These are phyloP conservation scores for Hymenoscyphus infarciens DNA, from an alignment of 2,329 filamentous ascomycete genomes.

Conservation along the genomic window DNA sequence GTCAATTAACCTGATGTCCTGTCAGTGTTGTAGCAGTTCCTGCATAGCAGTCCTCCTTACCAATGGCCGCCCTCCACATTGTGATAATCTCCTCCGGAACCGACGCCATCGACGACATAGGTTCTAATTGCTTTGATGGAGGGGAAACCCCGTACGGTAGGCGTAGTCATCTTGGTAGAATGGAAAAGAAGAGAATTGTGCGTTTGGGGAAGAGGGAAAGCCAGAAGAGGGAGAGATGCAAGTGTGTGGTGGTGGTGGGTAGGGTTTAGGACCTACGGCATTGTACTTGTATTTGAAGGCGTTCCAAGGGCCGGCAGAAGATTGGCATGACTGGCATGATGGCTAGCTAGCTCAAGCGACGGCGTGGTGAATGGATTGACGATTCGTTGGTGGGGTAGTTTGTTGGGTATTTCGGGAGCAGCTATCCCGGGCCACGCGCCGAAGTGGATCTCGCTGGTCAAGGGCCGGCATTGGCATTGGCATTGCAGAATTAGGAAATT, in stretches of 20 bases:
- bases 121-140: conserved; percentile 73
- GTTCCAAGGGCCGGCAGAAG: conserved; percentile 1
- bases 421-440: conserved; percentile 19
- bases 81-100: conserved; percentile 77
- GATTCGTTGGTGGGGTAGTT: conserved; percentile 19
- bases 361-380: background rate
- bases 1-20: conserved; percentile 76
- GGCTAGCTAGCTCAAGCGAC: too few relatives aligned
- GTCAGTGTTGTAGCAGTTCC: conserved; percentile 35
- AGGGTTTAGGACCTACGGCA: background rate
- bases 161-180: conserved; percentile 26
- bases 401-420: conserved; percentile 16
- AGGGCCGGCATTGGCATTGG: background rate
- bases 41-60: conserved; percentile 39
- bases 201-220: background rate
- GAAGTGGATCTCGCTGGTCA: conserved; percentile 6
- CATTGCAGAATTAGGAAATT: background rate
- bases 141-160: conserved; percentile 50
- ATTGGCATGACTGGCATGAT: background rate
- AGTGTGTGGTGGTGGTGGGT: background rate
- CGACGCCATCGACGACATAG: conserved; percentile 64
- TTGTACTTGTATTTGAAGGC: conserved; percentile 11
- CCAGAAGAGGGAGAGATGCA: background rate
- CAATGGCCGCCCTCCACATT: conserved; percentile 77
- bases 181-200: background rate